Base-by-base conservation (phyloP, 225 moss, liverwort and hornwort species). In the Physcomitrellopsis africana region DNA sequence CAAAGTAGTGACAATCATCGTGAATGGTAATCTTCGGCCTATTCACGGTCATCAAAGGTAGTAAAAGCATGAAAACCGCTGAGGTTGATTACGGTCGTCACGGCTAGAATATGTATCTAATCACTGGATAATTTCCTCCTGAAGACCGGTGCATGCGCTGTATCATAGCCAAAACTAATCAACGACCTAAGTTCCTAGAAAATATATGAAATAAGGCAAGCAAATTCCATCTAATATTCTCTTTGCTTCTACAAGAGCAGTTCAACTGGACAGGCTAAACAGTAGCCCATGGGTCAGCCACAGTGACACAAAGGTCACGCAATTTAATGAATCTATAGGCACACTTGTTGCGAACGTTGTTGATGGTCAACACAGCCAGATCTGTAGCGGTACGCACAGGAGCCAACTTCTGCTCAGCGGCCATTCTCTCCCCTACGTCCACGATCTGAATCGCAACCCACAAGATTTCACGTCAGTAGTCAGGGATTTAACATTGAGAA, bases 261-360 rank as follows among this genome's bases (percentile, higher is more conserved):
- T 62, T 54, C 44, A 81, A 82, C 61, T 56, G 66, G 24, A 54
- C 79, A 72, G 69, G 63, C 53, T 85, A 76, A 60, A 54, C 69
- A 22, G 46, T 63, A 29, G 58, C 63, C 82, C 82, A 80, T 3
- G 82, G 82, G 55, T 86, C 82, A 27, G 72, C 16, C 59, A 86
- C 81, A 68, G 83, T 89, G 62, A 96, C 83, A 76, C 92, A 94
- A 51, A 96, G 74, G 29, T 86, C 65, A 47, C 84, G 83, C 51
- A 96, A 71, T 63, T 86, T 86, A 45, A 96, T 80, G 72, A 89
- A 96, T 81, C 89, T 92, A 63, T 89, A 96, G n/a, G 89, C 84
- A 76, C 91, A 91, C 55, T 91, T 86, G 75, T 77, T 88, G 54
- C 94, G 85, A 45, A 96, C 51, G 27, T 75, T 81, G 70, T 88